phyloP scores from a whole-genome alignment of 1,139 yeast species.

The Candida dubliniensis region DNA sequence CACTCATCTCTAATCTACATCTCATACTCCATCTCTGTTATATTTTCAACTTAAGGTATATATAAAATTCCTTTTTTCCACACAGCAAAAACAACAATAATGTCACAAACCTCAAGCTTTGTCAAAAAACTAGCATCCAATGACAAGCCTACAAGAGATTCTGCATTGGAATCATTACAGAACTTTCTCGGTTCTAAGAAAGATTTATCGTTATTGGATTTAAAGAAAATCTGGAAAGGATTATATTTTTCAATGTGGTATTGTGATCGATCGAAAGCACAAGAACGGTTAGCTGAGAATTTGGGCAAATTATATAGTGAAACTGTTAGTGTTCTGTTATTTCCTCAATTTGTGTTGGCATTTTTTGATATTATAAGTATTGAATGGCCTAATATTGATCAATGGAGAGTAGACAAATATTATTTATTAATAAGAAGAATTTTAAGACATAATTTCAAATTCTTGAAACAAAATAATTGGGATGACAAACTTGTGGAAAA shows the following conservation, averaged over 20 bases:
- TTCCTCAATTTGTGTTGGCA: constrained; percentile 57
- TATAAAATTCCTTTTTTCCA: background rate
- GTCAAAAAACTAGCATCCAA: constrained; percentile 85
- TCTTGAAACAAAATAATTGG: constrained; percentile 60
- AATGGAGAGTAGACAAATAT: constrained; percentile 85
- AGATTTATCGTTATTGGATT: constrained; percentile 45
- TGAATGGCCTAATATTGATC: constrained; percentile 87
- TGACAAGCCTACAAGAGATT: constrained; percentile 70
- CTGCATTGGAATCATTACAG: constrained; percentile 68
- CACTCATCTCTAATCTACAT: background rate
- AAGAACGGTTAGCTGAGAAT: constrained; percentile 75
- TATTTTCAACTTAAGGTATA: too few relatives aligned
- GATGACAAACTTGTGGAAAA: constrained; percentile 44
- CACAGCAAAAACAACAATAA: constrained; percentile 10
- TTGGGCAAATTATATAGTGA: constrained; percentile 63
- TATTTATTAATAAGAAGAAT: constrained; percentile 78
- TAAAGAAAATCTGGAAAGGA: constrained; percentile 91
- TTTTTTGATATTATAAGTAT: constrained; percentile 79
- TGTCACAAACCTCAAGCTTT: constrained; percentile 43
- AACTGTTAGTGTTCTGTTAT: constrained; percentile 24
- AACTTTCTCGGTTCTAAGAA: constrained; percentile 51
- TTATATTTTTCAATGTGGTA: constrained; percentile 94
- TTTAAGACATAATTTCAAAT: constrained; percentile 61
- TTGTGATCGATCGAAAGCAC: constrained; percentile 89
- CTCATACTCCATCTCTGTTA: too few relatives aligned